Conservation (phyloP, 345 rosid genomes). For the Xanthoceras sorbifolium region DNA sequence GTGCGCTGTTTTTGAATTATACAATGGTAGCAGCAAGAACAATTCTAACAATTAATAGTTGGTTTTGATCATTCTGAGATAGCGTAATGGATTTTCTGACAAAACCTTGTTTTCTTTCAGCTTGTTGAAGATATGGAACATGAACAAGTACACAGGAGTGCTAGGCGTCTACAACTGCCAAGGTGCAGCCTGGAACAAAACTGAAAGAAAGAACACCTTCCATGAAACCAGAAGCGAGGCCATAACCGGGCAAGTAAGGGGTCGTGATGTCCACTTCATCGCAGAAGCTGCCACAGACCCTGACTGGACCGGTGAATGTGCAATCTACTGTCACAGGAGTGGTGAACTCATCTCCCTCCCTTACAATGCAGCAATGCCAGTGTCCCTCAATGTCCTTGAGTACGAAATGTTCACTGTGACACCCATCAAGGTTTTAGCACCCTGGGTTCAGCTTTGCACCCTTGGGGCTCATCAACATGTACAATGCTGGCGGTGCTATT, state of each 20-base stretch:
- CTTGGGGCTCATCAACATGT: constrained; percentile 77
- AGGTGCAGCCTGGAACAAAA: constrained; percentile 93
- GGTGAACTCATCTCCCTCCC: constrained; percentile 60
- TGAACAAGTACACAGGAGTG: constrained; percentile 94
- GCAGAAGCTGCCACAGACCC: constrained; percentile 66
- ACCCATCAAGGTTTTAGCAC: constrained; percentile 57
- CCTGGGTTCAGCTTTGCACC: constrained; percentile 73
- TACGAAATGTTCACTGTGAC: constrained; percentile 62
- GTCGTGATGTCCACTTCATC: constrained; percentile 81
- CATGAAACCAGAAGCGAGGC: constrained; percentile 56
- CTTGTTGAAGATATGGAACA: constrained; percentile 96
- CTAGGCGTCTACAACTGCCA: constrained; percentile 91
- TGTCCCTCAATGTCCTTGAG: constrained; percentile 77
- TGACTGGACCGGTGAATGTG: constrained; percentile 67
- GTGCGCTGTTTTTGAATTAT: not conserved
- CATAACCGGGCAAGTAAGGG: constrained; percentile 56
- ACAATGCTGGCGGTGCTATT: constrained; percentile 87
- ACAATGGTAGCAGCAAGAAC: no score
- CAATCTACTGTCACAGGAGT: constrained; percentile 53
- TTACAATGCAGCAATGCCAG: constrained; percentile 61
- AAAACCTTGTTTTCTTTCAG: constrained; percentile 41
- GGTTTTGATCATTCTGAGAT: not conserved
- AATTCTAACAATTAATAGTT: not conserved
- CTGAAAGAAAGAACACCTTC: constrained; percentile 72
- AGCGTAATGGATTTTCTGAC: not conserved